Evolutionary conservation across 352 stramenopile species (phyloP).

Genomic region (Phytophthora agathidicida): DNA sequence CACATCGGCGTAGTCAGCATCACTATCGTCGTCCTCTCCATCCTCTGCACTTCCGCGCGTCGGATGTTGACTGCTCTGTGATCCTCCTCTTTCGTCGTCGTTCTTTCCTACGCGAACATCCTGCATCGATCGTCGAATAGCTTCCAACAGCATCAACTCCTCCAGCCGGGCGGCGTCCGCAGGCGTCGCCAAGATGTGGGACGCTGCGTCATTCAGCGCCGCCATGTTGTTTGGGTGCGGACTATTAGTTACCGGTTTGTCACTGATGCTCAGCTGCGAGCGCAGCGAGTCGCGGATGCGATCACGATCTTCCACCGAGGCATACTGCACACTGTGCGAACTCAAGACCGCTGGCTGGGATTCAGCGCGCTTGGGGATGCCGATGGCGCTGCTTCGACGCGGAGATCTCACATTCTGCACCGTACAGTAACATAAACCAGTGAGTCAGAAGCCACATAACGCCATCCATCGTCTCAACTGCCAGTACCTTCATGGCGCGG

Average conservation of each 20-base stretch:
- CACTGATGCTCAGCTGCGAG: slow-evolving; percentile 68
- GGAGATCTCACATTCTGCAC: slow-evolving; percentile 35
- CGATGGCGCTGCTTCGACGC: slow-evolving; percentile 40
- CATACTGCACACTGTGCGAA: slow-evolving; percentile 45
- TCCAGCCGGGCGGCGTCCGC: slow-evolving; percentile 67
- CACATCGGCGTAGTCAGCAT: slow-evolving; percentile 38
- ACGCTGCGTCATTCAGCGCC: slow-evolving; percentile 45
- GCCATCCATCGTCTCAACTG: not conserved
- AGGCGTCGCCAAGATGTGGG: slow-evolving; percentile 44
- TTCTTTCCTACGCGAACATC: slow-evolving; percentile 56
- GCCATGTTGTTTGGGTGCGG: slow-evolving; percentile 51
- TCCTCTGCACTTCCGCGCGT: slow-evolving; percentile 23
- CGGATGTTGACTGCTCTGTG: slow-evolving; percentile 25
- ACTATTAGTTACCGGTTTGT: slow-evolving; percentile 56
- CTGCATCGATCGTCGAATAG: slow-evolving; percentile 82
- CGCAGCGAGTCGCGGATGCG: slow-evolving; percentile 75
- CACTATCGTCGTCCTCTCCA: slow-evolving; percentile 30
- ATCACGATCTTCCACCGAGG: slow-evolving; percentile 78
- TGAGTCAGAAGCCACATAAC: slow-evolving; percentile 7
- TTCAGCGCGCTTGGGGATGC: slow-evolving; percentile 34
- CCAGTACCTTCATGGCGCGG: slow-evolving; percentile 49
- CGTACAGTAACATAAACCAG: slow-evolving; percentile 22
- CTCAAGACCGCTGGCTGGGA: slow-evolving; percentile 8
- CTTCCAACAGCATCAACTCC: slow-evolving; percentile 85
- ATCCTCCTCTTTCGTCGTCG: slow-evolving; percentile 25